Base-by-base conservation (phyloP, 495 filamentous ascomycete species). In the Penicillium canescens region DNA sequence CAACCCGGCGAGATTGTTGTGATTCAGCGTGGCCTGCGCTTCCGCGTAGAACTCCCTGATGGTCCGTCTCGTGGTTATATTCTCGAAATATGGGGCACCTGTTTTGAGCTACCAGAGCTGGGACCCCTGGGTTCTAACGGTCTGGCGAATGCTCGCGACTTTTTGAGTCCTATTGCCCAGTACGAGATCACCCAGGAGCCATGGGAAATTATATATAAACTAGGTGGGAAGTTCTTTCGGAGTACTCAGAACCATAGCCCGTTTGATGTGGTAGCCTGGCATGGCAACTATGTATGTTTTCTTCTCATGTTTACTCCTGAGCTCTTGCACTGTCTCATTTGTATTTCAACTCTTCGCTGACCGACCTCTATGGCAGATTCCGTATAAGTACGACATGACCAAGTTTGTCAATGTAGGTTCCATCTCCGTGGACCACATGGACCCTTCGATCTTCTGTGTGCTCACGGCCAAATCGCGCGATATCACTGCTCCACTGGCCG, bases 261-360 rank as follows among this genome's bases (percentile, higher is more conserved):
- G 0, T 81, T 80, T 41, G 78, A 81, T 50, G 78, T 80, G 3
- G 75, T 80, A 4, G 78, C 78, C 9, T 80, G 77, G 76, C 76
- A 81, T 46, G 77, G 77, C 24, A 79, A 76, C 60, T 77, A 79
- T 46, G 74, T 78, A 58, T 9, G 66, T 58, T 21, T 1, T 20
- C 2, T 43, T 42, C 46, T 16, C 16, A 4, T 3, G 11, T 9
- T 14, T 9, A n/a, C 1, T 23, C 31, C 47, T 65, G 38, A 68
- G 12, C 8, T 14, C 13, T 6, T 42, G 34, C n/a, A n/a, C n/a
- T n/a, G n/a, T n/a, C n/a, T n/a, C n/a, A n/a, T n/a, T n/a, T n/a
- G n/a, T n/a, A n/a, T n/a, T n/a, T n/a, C n/a, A n/a, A n/a, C n/a
- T n/a, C n/a, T n/a, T n/a, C n/a, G n/a, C n/a, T n/a, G n/a, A n/a